Conservation (phyloP, 176 grass and related monocot genomes). For the Bonia amplexicaulis region DNA sequence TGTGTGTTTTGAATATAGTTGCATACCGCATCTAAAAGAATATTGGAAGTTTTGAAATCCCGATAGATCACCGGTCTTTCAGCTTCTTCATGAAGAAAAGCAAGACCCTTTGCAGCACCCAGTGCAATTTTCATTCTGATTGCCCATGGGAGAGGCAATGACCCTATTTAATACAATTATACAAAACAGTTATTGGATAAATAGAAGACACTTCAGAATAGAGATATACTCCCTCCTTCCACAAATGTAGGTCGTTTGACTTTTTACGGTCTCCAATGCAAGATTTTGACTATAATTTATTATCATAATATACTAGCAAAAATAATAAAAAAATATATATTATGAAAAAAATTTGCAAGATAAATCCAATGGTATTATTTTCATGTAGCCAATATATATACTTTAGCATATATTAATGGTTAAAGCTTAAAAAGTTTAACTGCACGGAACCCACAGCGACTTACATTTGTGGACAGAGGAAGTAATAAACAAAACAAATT, state of each 20-base stretch:
- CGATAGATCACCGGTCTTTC: slow-evolving; percentile 99
- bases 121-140: slow-evolving; percentile 98
- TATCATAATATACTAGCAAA: too few species aligned
- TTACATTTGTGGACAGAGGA: too few species aligned
- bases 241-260: too few species aligned
- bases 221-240: background rate
- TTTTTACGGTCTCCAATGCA: too few species aligned
- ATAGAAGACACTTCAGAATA: slow-evolving; percentile 8
- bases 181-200: background rate
- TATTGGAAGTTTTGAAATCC: slow-evolving; percentile 99
- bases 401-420: too few species aligned
- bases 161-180: slow-evolving; percentile 54
- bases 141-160: slow-evolving; percentile 86
- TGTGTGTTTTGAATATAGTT: slow-evolving; percentile 13
- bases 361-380: too few species aligned
- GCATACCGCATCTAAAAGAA: slow-evolving; percentile 81
- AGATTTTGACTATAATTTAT: too few species aligned
- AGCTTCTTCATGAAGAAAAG: slow-evolving; percentile 99
- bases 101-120: slow-evolving; percentile 90
- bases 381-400: too few species aligned
- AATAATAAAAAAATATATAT: too few species aligned
- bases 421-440: too few species aligned
- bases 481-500: background rate
- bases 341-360: too few species aligned
- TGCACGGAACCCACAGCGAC: too few species aligned